These are phyloP conservation scores for Trichoderma sp. DNA, from an alignment of 2,329 filamentous ascomycete species.

Conservation along the genomic window DNA sequence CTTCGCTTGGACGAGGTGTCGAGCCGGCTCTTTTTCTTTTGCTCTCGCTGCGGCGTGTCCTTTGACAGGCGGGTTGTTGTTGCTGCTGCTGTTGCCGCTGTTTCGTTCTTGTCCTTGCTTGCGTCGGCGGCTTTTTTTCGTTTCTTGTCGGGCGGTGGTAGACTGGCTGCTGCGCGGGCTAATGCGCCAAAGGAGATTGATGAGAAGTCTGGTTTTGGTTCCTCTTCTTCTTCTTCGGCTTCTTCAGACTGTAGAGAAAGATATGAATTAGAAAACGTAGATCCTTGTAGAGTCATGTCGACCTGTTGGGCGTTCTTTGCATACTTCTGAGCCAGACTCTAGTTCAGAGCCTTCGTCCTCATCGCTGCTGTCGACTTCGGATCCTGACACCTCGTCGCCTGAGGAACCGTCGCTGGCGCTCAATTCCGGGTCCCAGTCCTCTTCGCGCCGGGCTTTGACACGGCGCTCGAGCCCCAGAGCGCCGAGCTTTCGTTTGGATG, in stretches of 20 bases:
- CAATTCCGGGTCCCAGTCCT: slow-evolving; percentile 46
- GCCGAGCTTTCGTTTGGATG: slow-evolving; percentile 45
- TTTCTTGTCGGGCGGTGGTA: slow-evolving; percentile 46
- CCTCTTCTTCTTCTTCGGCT: slow-evolving; percentile 37
- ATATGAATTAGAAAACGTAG: background rate
- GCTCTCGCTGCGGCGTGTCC: background rate
- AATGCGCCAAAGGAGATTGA: slow-evolving; percentile 87
- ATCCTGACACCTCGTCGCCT: slow-evolving; percentile 36
- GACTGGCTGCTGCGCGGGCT: slow-evolving; percentile 77
- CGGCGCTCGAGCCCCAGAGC: slow-evolving; percentile 45
- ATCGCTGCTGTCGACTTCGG: slow-evolving; percentile 39
- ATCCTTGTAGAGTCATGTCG: background rate
- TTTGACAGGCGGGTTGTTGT: background rate
- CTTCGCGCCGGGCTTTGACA: slow-evolving; percentile 49
- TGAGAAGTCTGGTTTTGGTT: slow-evolving; percentile 51
- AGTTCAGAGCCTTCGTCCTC: slow-evolving; percentile 36
- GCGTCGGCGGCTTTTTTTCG: slow-evolving; percentile 38
- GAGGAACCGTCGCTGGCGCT: slow-evolving; percentile 41
- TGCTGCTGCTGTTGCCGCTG: slow-evolving; percentile 39
- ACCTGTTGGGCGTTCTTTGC: background rate
- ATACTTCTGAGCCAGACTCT: slow-evolving; percentile 38
- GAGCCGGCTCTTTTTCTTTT: slow-evolving; percentile 27
- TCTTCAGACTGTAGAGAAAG: slow-evolving; percentile 33
- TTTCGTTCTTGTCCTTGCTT: slow-evolving; percentile 31
- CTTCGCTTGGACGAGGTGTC: slow-evolving; percentile 44